Evolutionary conservation across 106 monocot species (phyloP).

Genomic region (Platanthera zijinensis): DNA sequence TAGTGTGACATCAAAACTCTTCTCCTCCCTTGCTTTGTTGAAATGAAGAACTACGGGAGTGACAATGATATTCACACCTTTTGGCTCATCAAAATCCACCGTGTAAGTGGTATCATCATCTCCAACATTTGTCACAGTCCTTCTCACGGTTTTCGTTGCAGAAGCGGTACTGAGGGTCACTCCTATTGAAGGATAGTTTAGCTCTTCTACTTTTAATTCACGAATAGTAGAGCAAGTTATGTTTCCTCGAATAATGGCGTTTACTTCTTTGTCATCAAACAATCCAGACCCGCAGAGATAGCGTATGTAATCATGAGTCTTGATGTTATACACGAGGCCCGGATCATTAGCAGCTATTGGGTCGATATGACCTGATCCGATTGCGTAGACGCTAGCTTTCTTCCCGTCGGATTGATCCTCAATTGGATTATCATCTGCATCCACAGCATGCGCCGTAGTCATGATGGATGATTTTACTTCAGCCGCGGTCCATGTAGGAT

Average conservation of each 20-base stretch:
- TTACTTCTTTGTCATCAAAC: background rate
- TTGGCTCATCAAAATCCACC: constrained; percentile 5
- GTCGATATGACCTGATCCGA: constrained; percentile 5
- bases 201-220: background rate
- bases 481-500: constrained; percentile 1
- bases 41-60: constrained; percentile 13
- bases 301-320: background rate
- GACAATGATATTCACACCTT: constrained; percentile 18
- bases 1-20: constrained; percentile 14
- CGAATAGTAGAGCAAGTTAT: background rate
- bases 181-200: constrained; percentile 6
- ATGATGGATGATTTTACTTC: constrained; percentile 10
- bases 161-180: background rate
- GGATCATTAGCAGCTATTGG: constrained; percentile 7
- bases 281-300: constrained; percentile 4
- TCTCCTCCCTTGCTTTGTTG: background rate
- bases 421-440: background rate
- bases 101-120: constrained; percentile 7
- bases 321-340: constrained; percentile 10
- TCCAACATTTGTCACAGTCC: constrained; percentile 36
- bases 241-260: background rate
- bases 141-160: background rate
- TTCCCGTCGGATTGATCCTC: background rate
- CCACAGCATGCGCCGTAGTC: constrained; percentile 4
- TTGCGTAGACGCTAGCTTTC: background rate